Conservation (phyloP, 2,329 filamentous ascomycete genomes). For the Phyllosticta paracitricarpa region DNA sequence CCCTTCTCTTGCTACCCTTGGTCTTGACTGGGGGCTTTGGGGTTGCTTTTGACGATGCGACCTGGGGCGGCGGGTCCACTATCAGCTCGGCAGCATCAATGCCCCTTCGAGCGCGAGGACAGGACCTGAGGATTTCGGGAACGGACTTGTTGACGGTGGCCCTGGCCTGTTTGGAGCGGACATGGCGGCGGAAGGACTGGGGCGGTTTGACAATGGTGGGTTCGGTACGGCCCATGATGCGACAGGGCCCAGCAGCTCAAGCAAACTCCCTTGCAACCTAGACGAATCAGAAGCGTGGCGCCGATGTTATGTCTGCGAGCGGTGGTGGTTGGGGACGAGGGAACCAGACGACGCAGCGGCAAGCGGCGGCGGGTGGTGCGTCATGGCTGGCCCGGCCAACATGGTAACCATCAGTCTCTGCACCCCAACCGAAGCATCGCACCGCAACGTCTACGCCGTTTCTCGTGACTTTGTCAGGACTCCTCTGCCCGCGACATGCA, state of each 20-base stretch:
- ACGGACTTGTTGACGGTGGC: constrained; percentile 51
- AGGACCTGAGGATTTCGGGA: constrained; percentile 44
- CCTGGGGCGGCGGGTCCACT: constrained; percentile 24
- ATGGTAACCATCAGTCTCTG: neutral
- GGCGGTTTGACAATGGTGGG: constrained; percentile 29
- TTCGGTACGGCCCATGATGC: constrained; percentile 27
- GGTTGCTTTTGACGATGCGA: neutral
- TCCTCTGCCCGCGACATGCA: neutral
- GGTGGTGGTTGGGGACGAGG: neutral
- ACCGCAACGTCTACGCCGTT: neutral
- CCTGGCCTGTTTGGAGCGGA: constrained; percentile 44
- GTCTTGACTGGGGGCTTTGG: neutral
- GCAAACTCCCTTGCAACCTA: neutral
- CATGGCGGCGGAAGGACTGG: constrained; percentile 24
- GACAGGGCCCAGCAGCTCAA: neutral
- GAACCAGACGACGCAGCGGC: neutral
- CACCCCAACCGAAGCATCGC: neutral
- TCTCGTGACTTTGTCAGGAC: neutral
- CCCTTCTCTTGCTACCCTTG: constrained; percentile 12
- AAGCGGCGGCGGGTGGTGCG: neutral
- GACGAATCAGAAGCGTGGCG: neutral
- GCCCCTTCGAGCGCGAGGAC: constrained; percentile 46
- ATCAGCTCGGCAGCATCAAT: constrained; percentile 44
- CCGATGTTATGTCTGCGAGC: neutral
- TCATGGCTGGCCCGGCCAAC: neutral